These are phyloP conservation scores for Epichloe sylvatica DNA, from an alignment of 2,329 filamentous ascomycete species.

Conservation along the genomic window DNA sequence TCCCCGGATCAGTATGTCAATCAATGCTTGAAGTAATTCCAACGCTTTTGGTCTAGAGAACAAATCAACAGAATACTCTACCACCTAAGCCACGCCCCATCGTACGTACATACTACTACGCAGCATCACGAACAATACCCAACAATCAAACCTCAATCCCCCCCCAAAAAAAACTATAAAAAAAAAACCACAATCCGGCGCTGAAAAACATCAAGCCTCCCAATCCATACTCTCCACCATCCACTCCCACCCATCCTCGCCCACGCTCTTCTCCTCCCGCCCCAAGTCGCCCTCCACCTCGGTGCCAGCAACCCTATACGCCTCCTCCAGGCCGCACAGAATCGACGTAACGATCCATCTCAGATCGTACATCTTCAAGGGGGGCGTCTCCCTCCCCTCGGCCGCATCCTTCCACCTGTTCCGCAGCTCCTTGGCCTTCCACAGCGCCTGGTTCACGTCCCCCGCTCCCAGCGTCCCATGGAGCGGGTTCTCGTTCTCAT, in stretches of 20 bases:
- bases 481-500: conserved; percentile 42
- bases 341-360: conserved; percentile 44
- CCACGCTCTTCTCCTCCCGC: conserved; percentile 19
- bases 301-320: conserved; percentile 35
- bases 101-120: neutral
- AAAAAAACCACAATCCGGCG: neutral
- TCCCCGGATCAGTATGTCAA: too few relatives aligned
- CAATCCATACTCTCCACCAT: conserved; percentile 28
- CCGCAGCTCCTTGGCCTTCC: conserved; percentile 53
- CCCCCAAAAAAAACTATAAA: too few relatives aligned
- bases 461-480: conserved; percentile 37
- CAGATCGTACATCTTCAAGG: conserved; percentile 47
- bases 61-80: too few relatives aligned
- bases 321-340: conserved; percentile 44
- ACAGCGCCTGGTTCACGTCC: conserved; percentile 42
- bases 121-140: neutral
- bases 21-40: too few relatives aligned
- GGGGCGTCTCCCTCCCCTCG: conserved; percentile 24
- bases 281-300: conserved; percentile 31
- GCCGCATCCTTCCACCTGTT: conserved; percentile 61
- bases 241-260: conserved; percentile 23
- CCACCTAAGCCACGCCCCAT: too few relatives aligned
- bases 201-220: conserved; percentile 14
- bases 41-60: too few relatives aligned
- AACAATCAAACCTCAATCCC: neutral